A percentile compares a stretch with the other conserved stretches of the same genome.
phyloP scores from a whole-genome alignment of 495 filamentous ascomycete genomes.

The Amniculicola lignicola region DNA sequence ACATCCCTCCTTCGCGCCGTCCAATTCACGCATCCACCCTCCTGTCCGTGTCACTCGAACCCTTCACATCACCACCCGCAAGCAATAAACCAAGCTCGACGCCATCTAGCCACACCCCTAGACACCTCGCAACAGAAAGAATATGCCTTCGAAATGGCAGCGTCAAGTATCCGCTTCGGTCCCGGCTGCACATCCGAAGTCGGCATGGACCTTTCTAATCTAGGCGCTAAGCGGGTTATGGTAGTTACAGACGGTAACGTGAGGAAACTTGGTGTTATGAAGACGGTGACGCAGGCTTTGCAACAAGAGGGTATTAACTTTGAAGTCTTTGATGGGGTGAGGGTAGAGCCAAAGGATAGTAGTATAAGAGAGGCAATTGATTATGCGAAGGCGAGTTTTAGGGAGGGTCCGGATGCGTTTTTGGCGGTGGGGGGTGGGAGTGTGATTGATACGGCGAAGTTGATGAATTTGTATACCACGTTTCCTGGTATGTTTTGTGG shows the following conservation, averaged over 20 bases:
- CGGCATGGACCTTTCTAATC: slow-evolving; percentile 96
- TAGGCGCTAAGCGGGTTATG: slow-evolving; percentile 79
- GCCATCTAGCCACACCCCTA: slow-evolving; percentile 68
- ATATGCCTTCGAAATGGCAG: slow-evolving; percentile 98
- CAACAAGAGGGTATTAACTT: slow-evolving; percentile 73
- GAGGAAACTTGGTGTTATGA: slow-evolving; percentile 75
- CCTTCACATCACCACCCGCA: slow-evolving; percentile 56
- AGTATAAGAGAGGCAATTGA: slow-evolving; percentile 84
- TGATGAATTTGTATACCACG: slow-evolving; percentile 93
- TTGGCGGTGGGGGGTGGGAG: slow-evolving; percentile 75
- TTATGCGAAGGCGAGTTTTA: slow-evolving; percentile 72
- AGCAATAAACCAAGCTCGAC: slow-evolving; percentile 54
- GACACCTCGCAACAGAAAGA: slow-evolving; percentile 76
- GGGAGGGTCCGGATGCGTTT: slow-evolving; percentile 81
- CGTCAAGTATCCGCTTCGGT: slow-evolving; percentile 89
- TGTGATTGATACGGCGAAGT: slow-evolving; percentile 94
- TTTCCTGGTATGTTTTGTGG: slow-evolving; percentile 54
- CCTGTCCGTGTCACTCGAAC: slow-evolving; percentile 90
- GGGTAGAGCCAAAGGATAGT: slow-evolving; percentile 89
- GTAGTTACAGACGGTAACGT: slow-evolving; percentile 88
- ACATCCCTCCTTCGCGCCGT: slow-evolving; percentile 79
- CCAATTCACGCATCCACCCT: slow-evolving; percentile 84
- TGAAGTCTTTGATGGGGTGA: slow-evolving; percentile 71
- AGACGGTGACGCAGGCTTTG: slow-evolving; percentile 73
- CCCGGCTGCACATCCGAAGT: slow-evolving; percentile 92